Evolutionary conservation across 345 rosid genomes (phyloP), one percentile per base, ranked within the genome.

Genomic region (Euphorbia pulcherrima): DNA sequence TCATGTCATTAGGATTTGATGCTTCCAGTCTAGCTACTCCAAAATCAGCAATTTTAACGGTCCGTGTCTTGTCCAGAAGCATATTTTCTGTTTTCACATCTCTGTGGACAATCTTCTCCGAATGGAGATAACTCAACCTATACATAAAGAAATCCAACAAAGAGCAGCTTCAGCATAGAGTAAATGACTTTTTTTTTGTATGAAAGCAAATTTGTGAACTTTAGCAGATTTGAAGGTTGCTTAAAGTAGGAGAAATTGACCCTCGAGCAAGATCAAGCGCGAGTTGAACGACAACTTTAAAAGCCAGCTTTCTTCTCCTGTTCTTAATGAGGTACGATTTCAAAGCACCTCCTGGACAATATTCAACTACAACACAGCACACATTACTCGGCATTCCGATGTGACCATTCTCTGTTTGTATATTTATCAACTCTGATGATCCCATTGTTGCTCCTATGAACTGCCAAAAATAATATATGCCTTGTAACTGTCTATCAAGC

Each of bases 1-100:
- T 79, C 82, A 79, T 79, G 65, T 79, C 79, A 41, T 72, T 72
- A 54, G 82, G 79, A 56, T 79, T 71, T 41, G 82, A 79, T 14
- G 82, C 79, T 72, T 79, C 82, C 17, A 79, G 9, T n/a, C 82
- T 74, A 53, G 82, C 82, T 33, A 79, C 82, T 0, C 82, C 79
- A 48, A 79, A 79, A 60, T 79, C 82, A 13, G 77, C 79, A 39
- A 79, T 72, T 39, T 79, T 79, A 50, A 79, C 55, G 0, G 79
- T 75, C 21, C 79, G 76, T 8, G 79, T 72, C 74, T 75, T 75
- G 74, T 79, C 82, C 30, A 79, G 74, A 24, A 79, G 79, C 82
- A 79, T 75, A 50, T 75, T 79, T 72, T 79, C 82, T 14, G 82
- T 75, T 65, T 79, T 79, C 1, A 79, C 82, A 47, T 79, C 79